Evolutionary conservation across 1,284 basidiomycete species (phyloP), one percentile per base, ranked within the genome.

Genomic region (Phaffia rhodozyma): DNA sequence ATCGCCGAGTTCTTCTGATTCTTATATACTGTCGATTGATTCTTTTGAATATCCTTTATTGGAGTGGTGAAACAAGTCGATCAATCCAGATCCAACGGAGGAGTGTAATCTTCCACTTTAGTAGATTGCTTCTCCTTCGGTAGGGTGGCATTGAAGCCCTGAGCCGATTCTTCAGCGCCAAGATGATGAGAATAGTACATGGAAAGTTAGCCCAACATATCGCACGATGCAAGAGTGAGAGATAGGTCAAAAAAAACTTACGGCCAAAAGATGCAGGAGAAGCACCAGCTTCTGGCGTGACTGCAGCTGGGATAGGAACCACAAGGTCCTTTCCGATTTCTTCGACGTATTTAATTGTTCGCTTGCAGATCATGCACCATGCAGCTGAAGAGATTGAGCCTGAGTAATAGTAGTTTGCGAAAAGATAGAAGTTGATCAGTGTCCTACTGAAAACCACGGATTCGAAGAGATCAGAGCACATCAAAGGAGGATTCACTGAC

Each of bases 281-380:
- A 11, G 38, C 2, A 2, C 13, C 13, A 16, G 38, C 16, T n/a
- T 53, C 51, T 53, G 25, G 18, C 2, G 25, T 13, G 18, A 18
- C 29, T 3, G 7, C n/a, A 1, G 54, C n/a, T 27, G 54, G 29
- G 1, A 32, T 23, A 27, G 54, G 29, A 43, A 43, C 38, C 5
- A 57, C 4, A 16, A 47, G 73, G 51, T 86, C 85, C 71, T 82
- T 84, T 66, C 85, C 82, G 11, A 86, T 79, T 47, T 82, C 80
- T 73, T 88, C 87, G 50, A 82, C 79, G 9, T 85, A 79, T 66
- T 82, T 80, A 67, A 93, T 80, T 23, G 89, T 86, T 60, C 88
- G 80, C 69, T 82, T 83, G 76, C 89, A 91, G 6, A 89, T 86
- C 81, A 92, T 88, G 69, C 89, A 86, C 91, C 91, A 96, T 47